Percentiles rank a stretch among this genome's conserved stretches.
Conservation (phyloP, 73 alveolate species). For the Symbiodinium natans region DNA sequence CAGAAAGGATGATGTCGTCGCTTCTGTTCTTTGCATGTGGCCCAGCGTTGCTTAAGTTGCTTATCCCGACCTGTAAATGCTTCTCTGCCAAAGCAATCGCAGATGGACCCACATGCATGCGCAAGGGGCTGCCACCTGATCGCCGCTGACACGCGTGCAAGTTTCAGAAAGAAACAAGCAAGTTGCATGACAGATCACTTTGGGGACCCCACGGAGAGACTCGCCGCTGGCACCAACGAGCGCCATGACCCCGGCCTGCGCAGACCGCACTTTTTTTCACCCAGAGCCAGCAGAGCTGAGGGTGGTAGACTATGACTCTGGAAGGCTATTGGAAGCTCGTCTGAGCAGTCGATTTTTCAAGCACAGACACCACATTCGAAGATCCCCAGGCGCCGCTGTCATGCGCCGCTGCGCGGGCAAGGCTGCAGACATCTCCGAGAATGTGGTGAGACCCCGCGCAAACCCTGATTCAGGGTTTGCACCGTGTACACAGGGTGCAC, state of each 20-base stretch:
- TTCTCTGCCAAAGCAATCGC: constrained; percentile 46
- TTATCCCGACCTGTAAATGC: constrained; percentile 38
- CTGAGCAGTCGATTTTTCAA: not conserved
- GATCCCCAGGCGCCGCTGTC: not conserved
- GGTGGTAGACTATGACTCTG: not conserved
- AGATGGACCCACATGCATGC: constrained; percentile 51
- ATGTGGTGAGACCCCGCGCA: not conserved
- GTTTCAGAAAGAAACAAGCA: too few species aligned
- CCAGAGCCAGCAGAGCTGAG: not conserved
- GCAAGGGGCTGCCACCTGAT: constrained; percentile 76
- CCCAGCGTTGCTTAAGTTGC: too few species aligned
- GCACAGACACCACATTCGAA: not conserved
- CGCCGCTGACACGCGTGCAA: not conserved
- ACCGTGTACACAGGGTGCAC: too few species aligned
- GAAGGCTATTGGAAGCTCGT: too few species aligned
- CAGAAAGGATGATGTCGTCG: too few species aligned
- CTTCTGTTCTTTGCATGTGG: too few species aligned
- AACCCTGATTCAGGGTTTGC: not conserved
- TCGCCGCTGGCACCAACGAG: constrained; percentile 5
- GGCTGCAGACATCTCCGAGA: too few species aligned
- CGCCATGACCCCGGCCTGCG: not conserved
- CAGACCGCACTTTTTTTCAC: not conserved
- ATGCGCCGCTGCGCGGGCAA: not conserved
- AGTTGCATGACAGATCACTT: too few species aligned
- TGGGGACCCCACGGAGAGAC: too few species aligned